These are phyloP conservation scores for Lasiodiplodia sp. DNA, from an alignment of 2,329 filamentous ascomycete species.

Conservation along the genomic window DNA sequence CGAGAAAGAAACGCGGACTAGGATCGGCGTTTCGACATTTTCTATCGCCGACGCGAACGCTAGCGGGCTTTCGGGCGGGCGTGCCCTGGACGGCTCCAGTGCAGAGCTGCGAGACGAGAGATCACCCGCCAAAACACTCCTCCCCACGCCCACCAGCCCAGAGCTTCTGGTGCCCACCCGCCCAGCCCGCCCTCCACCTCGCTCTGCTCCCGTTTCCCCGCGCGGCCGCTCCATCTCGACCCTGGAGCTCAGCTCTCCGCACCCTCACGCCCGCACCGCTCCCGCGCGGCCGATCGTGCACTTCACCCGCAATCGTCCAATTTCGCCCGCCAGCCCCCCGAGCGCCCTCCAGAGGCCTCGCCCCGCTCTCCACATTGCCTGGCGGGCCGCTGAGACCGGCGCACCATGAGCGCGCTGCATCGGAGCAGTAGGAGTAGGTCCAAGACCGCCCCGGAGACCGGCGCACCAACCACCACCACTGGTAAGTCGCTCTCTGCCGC, in stretches of 20 bases:
- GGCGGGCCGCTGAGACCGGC: constrained; percentile 36
- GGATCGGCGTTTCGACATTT: constrained; percentile 28
- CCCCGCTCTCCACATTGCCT: neutral
- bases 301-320: constrained; percentile 29
- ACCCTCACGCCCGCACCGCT: constrained; percentile 16
- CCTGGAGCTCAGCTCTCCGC: neutral
- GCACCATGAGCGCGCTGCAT: constrained; percentile 50
- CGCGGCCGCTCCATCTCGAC: neutral
- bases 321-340: constrained; percentile 14
- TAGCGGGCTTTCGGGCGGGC: constrained; percentile 22
- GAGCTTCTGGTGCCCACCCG: constrained; percentile 15
- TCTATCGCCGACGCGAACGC: constrained; percentile 18
- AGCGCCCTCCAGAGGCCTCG: neutral
- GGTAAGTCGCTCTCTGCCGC: constrained; percentile 18
- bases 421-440: constrained; percentile 47
- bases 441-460: constrained; percentile 41
- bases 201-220: neutral
- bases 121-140: constrained; percentile 16
- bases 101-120: constrained; percentile 28
- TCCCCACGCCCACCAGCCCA: constrained; percentile 3
- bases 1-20: constrained; percentile 21
- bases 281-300: constrained; percentile 24
- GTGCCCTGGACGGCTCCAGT: constrained; percentile 22
- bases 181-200: neutral
- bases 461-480: constrained; percentile 23